Evolutionary conservation across 352 stramenopile genomes (phyloP).

Genomic region (Phytopythium sindhum): DNA sequence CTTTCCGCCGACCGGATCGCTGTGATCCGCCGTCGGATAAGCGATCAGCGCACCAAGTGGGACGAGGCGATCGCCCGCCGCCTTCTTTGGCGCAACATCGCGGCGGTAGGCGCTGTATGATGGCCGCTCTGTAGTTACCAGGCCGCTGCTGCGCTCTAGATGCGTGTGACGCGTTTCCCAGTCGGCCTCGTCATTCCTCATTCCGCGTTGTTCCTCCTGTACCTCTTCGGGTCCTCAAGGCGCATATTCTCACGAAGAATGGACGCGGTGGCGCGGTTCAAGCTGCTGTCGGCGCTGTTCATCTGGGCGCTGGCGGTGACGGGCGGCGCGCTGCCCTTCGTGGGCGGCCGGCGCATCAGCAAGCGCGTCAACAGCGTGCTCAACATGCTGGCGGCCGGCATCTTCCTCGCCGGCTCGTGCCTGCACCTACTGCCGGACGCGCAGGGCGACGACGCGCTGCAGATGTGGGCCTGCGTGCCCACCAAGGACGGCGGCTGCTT

Average conservation of each 20-base stretch:
- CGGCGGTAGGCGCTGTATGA: too few relatives aligned
- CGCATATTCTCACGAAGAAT: constrained; percentile 16
- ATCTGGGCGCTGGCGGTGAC: constrained; percentile 59
- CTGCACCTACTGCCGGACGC: constrained; percentile 79
- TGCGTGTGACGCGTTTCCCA: neutral
- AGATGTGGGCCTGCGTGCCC: constrained; percentile 36
- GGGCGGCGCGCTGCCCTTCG: constrained; percentile 50
- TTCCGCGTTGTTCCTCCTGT: neutral
- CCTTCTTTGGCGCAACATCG: too few relatives aligned
- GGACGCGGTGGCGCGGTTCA: constrained; percentile 57
- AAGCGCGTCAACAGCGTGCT: constrained; percentile 51
- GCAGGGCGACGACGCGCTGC: constrained; percentile 59
- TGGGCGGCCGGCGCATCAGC: constrained; percentile 32
- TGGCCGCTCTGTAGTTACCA: too few relatives aligned
- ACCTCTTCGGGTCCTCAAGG: neutral
- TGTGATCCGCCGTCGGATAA: constrained; percentile 9
- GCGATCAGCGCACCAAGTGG: neutral
- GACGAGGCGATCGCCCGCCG: constrained; percentile 1
- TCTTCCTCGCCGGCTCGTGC: constrained; percentile 78
- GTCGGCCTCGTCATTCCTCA: neutral
- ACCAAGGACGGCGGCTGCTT: constrained; percentile 50
- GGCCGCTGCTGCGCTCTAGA: neutral
- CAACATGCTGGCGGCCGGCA: constrained; percentile 79
- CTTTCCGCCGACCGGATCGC: neutral
- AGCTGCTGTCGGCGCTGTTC: constrained; percentile 46